Conservation (phyloP, 495 filamentous ascomycete genomes). For the Penicillium paxilli region DNA sequence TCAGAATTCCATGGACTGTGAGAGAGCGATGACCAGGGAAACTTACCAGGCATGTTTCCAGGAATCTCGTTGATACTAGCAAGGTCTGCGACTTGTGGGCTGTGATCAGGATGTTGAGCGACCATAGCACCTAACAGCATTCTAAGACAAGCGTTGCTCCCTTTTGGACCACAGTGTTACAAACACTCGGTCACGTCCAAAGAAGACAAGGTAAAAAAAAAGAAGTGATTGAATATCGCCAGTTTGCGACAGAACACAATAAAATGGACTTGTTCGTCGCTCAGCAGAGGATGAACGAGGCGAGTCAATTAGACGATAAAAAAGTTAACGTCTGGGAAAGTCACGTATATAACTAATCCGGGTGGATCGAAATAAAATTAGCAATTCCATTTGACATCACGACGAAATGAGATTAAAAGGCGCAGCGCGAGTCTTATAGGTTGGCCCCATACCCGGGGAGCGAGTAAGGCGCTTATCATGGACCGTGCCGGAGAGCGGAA, state of each 20-base stretch:
- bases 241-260: neutral
- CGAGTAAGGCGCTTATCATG: slow-evolving; percentile 20
- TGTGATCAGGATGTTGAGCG: slow-evolving; percentile 35
- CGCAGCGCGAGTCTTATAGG: slow-evolving; percentile 1
- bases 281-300: neutral
- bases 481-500: slow-evolving; percentile 17
- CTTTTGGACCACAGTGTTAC: slow-evolving; percentile 13
- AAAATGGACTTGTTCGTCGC: neutral
- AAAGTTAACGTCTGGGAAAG: neutral
- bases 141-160: slow-evolving; percentile 12
- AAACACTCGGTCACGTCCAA: slow-evolving; percentile 5
- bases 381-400: slow-evolving; percentile 21
- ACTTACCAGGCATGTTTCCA: slow-evolving; percentile 44
- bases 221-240: neutral
- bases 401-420: slow-evolving; percentile 5
- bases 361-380: slow-evolving; percentile 31
- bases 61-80: slow-evolving; percentile 49
- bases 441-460: slow-evolving; percentile 22
- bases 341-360: slow-evolving; percentile 24
- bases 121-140: slow-evolving; percentile 47
- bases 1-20: slow-evolving; percentile 17
- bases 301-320: slow-evolving; percentile 11
- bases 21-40: neutral
- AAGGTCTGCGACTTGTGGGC: slow-evolving; percentile 42
- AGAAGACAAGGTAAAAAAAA: neutral